Percentiles rank a stretch among this genome's conserved stretches.
These are phyloP conservation scores for Daldinia sp. DNA, from an alignment of 2,329 filamentous ascomycete species.

Conservation along the genomic window DNA sequence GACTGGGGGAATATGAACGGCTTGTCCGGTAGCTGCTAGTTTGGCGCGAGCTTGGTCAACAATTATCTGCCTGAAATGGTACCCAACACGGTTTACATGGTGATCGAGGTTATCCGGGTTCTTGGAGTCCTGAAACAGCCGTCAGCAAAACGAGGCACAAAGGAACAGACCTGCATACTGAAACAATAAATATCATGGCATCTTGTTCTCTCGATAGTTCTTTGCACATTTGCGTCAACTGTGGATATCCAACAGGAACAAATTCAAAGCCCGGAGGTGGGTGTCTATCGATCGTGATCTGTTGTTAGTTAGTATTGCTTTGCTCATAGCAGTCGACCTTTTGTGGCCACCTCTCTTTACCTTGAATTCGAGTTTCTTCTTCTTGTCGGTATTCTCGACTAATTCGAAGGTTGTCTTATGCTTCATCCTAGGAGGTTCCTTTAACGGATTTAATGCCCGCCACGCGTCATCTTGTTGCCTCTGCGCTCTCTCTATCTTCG, in stretches of 20 bases:
- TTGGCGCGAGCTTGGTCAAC: conserved; percentile 65
- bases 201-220: conserved; percentile 72
- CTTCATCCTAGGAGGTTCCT: conserved; percentile 60
- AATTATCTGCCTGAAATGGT: conserved; percentile 70
- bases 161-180: conserved; percentile 59
- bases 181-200: conserved; percentile 75
- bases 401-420: conserved; percentile 74
- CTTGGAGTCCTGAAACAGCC: conserved; percentile 50
- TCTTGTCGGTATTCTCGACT: conserved; percentile 73
- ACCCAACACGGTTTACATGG: conserved; percentile 70
- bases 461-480: conserved; percentile 44
- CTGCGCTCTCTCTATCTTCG: conserved; percentile 49
- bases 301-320: conserved; percentile 43
- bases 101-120: conserved; percentile 57
- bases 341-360: conserved; percentile 54
- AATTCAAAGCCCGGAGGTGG: conserved; percentile 73
- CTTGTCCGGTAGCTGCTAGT: conserved; percentile 45
- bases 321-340: conserved; percentile 9
- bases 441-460: conserved; percentile 50
- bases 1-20: conserved; percentile 46
- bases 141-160: conserved; percentile 41
- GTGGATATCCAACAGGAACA: conserved; percentile 71
- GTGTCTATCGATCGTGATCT: conserved; percentile 65
- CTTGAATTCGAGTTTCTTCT: conserved; percentile 72
- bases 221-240: conserved; percentile 71